These are phyloP conservation scores for Aegilops bicornis DNA, from an alignment of 176 grass and related monocot species.

Conservation along the genomic window DNA sequence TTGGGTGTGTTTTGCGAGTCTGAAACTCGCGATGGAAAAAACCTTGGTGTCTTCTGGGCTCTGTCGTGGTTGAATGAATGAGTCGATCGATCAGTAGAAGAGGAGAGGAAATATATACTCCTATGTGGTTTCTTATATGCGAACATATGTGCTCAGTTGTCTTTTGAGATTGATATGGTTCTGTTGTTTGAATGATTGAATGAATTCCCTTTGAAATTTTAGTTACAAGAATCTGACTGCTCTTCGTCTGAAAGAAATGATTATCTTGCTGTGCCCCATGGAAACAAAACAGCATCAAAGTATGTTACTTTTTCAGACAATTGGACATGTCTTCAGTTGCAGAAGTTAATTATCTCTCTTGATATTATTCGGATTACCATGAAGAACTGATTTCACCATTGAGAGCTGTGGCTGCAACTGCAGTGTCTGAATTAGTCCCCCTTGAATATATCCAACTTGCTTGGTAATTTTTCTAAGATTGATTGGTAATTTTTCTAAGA, in stretches of 20 bases:
- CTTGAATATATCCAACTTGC: no score
- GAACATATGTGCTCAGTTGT: background rate
- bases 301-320: background rate
- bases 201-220: background rate
- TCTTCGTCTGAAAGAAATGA: background rate
- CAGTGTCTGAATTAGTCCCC: background rate
- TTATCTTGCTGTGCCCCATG: no score
- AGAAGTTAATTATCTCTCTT: no score
- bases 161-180: background rate
- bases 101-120: background rate
- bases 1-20: background rate
- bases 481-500: no score
- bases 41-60: background rate
- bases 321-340: background rate
- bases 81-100: background rate
- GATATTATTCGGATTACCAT: no score
- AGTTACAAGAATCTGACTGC: background rate
- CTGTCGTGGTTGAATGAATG: conserved; percentile 2
- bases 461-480: no score
- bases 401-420: background rate
- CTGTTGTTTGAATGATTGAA: background rate
- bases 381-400: no score
- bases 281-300: no score
- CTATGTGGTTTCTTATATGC: background rate
- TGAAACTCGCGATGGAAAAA: background rate